Evolutionary conservation across 345 rosid genomes (phyloP).

Genomic region (Carallia pectinifolia): DNA sequence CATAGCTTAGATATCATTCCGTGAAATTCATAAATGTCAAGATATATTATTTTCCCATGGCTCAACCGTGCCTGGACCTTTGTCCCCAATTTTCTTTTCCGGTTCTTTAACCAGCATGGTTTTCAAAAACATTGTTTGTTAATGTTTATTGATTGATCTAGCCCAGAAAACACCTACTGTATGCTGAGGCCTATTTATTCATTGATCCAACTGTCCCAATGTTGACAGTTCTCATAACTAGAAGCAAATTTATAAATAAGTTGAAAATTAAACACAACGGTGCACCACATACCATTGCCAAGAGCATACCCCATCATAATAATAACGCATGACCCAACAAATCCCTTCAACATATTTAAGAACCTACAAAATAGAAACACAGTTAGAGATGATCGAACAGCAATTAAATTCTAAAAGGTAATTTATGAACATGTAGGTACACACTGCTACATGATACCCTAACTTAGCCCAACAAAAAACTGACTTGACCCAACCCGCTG

Average conservation of each 20-base stretch:
- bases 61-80: too few species aligned
- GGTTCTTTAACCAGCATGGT: too few species aligned
- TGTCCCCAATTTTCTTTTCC: too few species aligned
- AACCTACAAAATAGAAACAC: slow-evolving; percentile 7
- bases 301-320: slow-evolving; percentile 25
- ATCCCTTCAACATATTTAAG: slow-evolving; percentile 22
- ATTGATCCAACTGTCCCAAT: neutral
- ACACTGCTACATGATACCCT: too few species aligned
- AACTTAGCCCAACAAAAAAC: too few species aligned
- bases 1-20: too few species aligned
- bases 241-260: neutral
- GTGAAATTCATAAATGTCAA: too few species aligned
- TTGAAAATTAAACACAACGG: neutral
- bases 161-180: neutral
- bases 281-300: slow-evolving; percentile 21
- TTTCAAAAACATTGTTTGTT: neutral
- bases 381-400: neutral
- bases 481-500: too few species aligned
- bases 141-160: neutral
- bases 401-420: neutral
- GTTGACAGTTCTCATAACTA: neutral
- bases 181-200: neutral
- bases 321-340: slow-evolving; percentile 28
- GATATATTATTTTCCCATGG: too few species aligned
- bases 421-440: too few species aligned